These are phyloP conservation scores for Solanum phureja DNA, from an alignment of 257 asterid genomes.

Conservation along the genomic window DNA sequence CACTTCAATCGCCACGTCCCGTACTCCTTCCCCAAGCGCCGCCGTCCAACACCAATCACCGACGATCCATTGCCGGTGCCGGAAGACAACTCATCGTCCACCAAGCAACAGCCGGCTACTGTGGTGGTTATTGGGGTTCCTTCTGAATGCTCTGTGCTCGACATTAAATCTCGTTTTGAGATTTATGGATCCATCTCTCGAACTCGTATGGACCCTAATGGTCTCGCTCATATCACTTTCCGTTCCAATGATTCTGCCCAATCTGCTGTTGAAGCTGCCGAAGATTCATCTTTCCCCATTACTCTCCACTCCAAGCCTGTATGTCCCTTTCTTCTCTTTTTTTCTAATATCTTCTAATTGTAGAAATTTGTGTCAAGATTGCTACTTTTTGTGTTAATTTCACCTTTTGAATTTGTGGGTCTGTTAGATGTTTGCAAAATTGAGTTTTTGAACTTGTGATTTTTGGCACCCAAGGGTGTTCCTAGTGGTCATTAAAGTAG, in stretches of 20 bases:
- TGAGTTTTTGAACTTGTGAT: background rate
- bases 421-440: background rate
- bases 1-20: conserved; percentile 57
- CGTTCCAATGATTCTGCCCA: conserved; percentile 65
- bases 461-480: background rate
- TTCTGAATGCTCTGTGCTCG: conserved; percentile 77
- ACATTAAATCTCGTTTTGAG: conserved; percentile 89
- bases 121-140: conserved; percentile 72
- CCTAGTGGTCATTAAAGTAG: background rate
- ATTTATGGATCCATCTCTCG: conserved; percentile 84
- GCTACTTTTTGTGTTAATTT: background rate
- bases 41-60: conserved; percentile 40
- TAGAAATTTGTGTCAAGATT: background rate
- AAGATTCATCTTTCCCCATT: conserved; percentile 56
- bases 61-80: conserved; percentile 5
- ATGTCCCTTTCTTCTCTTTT: conserved; percentile 8
- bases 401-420: background rate
- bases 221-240: conserved; percentile 72
- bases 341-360: background rate
- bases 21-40: conserved; percentile 63
- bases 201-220: conserved; percentile 77
- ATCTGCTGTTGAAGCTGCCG: conserved; percentile 66
- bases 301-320: conserved; percentile 63
- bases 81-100: conserved; percentile 2
- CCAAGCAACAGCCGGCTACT: conserved; percentile 35